Percentiles rank a stretch among this genome's conserved stretches.
Conservation (phyloP, 75 land plant genomes). For the Cunninghamia lanceolata region DNA sequence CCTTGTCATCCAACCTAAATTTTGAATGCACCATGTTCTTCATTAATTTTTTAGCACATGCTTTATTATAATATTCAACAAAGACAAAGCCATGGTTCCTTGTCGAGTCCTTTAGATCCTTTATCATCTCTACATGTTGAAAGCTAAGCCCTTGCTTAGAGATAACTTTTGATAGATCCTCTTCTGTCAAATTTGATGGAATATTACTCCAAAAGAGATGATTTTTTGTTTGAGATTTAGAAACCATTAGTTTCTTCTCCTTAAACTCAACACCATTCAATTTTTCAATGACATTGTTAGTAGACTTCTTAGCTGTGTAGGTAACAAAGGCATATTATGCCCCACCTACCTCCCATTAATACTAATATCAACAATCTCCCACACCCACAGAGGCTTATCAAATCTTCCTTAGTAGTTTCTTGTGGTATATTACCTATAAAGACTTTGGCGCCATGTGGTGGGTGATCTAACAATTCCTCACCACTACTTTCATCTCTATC, state of each 20-base stretch:
- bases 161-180: conserved; percentile 71
- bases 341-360: conserved; percentile 51
- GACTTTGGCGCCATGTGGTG: conserved; percentile 92
- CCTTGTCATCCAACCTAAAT: conserved; percentile 74
- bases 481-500: conserved; percentile 38
- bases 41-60: conserved; percentile 95
- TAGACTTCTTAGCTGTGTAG: conserved; percentile 63
- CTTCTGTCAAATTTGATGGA: conserved; percentile 87
- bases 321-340: conserved; percentile 83
- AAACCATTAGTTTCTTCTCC: conserved; percentile 76
- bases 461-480: conserved; percentile 69
- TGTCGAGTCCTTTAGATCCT: conserved; percentile 80
- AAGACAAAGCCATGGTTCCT: conserved; percentile 95
- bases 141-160: conserved; percentile 80
- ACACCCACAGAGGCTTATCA: conserved; percentile 61
- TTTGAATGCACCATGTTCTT: conserved; percentile 67
- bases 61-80: conserved; percentile 95
- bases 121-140: conserved; percentile 76
- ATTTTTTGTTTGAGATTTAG: conserved; percentile 79
- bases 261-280: conserved; percentile 73
- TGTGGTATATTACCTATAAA: conserved; percentile 85
- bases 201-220: conserved; percentile 92
- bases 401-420: conserved; percentile 72
- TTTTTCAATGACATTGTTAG: conserved; percentile 85
- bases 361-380: conserved; percentile 72